Evolutionary conservation across 805 yeast species (phyloP), one percentile per base, ranked within the genome.

Genomic region (Groenewaldozyma tartarivorans): DNA sequence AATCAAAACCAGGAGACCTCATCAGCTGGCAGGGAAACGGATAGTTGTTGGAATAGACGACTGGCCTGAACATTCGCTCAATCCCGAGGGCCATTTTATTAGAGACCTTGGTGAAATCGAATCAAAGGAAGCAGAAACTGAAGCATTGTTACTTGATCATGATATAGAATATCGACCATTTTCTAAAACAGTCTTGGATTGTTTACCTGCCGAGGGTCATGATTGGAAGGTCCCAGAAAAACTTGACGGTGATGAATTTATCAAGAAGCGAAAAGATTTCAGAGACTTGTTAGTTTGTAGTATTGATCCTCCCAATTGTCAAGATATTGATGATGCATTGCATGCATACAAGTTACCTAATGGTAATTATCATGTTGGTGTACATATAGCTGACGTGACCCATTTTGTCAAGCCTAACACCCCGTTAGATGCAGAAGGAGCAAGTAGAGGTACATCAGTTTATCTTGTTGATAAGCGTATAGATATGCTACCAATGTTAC

Each of bases 321-420:
- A 88, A 49, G 99, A 92, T 75, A 92, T 92, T 54, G 99, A 92
- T 67, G 96, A 92, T 67, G 98, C 99, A 1, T 68, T 92, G 37
- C 99, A 92, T 57, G 97, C 97, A 0, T 67, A 72, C 48, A 58
- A 59, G 40, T 69, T 92, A 38, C 87, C 95, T 1, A 92, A 92
- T 59, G 98, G 98, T 0, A 85, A 90, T 58, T 87, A 75, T 68
- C 95, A 92, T 60, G 95, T 92, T 42, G 99, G 99, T 56, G 99
- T 92, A 22, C 99, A 92, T 57, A 92, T 92, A 66, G 99, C 99
- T 6, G 99, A 92, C 64, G 99, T 92, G 22, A 85, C 97, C 1
- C 95, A 92, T 64, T 92, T 92, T 56, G 98, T 92, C 35, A 86
- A 87, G 61, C 81, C 98, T 0, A 81, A 79, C 47, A 86, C 96